Evolutionary conservation across 306 rosid species (phyloP).

Genomic region (Ormosia emarginata): DNA sequence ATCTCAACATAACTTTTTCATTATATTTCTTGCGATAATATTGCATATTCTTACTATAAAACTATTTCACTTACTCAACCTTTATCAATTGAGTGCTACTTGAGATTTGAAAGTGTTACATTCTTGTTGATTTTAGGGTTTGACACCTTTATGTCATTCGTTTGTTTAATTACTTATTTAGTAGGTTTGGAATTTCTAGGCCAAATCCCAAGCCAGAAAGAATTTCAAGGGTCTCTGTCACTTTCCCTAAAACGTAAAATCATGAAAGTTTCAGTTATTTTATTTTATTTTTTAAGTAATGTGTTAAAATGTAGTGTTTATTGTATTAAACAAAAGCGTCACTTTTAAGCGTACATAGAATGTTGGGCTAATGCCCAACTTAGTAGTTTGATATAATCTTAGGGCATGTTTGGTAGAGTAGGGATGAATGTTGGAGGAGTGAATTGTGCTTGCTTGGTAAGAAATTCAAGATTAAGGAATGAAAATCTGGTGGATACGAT

Average conservation of each 20-base stretch:
- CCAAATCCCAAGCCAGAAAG: neutral
- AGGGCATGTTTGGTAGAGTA: neutral
- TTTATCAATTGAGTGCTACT: neutral
- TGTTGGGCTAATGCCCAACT: neutral
- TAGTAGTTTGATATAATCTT: neutral
- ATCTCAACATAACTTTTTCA: neutral
- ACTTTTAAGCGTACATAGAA: neutral
- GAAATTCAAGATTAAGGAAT: neutral
- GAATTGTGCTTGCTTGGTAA: neutral
- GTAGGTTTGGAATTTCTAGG: neutral
- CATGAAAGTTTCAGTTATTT: neutral
- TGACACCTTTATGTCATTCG: neutral
- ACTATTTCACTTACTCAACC: slow-evolving; percentile 8
- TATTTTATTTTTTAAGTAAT: neutral
- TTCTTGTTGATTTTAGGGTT: neutral
- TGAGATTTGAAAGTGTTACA: slow-evolving; percentile 11
- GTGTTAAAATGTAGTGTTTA: neutral
- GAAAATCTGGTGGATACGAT: neutral
- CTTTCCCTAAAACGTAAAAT: neutral
- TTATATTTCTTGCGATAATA: neutral
- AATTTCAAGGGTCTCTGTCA: neutral
- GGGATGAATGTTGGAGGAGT: neutral
- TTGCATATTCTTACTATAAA: slow-evolving; percentile 12
- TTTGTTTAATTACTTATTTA: slow-evolving; percentile 7
- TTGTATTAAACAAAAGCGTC: neutral